These are phyloP conservation scores for Coemansia sp. DNA, from an alignment of 192 early-diverging fungal species.

Conservation along the genomic window DNA sequence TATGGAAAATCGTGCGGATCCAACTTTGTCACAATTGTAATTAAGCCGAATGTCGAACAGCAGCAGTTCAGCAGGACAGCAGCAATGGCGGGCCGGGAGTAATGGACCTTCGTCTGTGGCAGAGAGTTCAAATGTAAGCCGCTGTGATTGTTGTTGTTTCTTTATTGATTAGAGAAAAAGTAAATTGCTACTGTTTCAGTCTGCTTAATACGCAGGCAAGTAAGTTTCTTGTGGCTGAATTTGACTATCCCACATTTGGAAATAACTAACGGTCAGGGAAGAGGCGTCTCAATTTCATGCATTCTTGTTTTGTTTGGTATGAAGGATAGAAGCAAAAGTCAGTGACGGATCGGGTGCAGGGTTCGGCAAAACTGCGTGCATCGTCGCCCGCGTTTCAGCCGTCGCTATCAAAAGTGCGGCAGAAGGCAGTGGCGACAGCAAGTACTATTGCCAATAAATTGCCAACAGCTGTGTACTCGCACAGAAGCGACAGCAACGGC, in stretches of 20 bases:
- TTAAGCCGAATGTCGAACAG: neutral
- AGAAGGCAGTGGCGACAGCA: conserved; percentile 8
- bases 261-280: no score
- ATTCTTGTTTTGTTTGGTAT: neutral
- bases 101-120: neutral
- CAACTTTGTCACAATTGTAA: neutral
- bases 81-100: conserved; percentile 4
- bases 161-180: no score
- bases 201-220: no score
- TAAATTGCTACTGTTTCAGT: no score
- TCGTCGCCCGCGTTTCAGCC: conserved; percentile 52
- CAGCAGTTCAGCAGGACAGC: neutral
- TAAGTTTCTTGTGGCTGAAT: no score
- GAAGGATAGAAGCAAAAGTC: conserved; percentile 11
- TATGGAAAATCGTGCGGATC: neutral
- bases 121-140: neutral
- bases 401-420: conserved; percentile 16
- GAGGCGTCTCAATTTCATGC: no score
- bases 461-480: neutral
- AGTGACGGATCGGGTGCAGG: conserved; percentile 8
- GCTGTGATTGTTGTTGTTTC: neutral
- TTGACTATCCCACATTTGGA: no score
- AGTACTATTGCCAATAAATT: neutral
- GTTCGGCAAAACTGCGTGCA: conserved; percentile 31
- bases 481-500: conserved; percentile 7